These are phyloP conservation scores for Ophiostoma montium DNA, from an alignment of 2,329 filamentous ascomycete species.

Conservation along the genomic window DNA sequence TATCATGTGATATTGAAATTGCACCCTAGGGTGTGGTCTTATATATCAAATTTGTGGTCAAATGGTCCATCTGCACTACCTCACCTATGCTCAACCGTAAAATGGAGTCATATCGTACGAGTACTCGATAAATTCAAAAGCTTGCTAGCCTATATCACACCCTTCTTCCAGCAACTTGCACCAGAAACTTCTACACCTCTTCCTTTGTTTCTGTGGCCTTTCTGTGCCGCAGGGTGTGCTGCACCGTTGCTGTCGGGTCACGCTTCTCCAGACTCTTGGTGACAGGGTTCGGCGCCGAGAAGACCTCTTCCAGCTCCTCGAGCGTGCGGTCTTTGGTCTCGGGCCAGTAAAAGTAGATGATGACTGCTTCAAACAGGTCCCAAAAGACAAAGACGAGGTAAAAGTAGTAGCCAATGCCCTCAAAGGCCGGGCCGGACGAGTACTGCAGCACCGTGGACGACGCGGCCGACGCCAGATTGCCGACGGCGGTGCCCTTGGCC, in stretches of 20 bases:
- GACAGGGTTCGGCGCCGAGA: conserved; percentile 9
- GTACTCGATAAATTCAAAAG: too few species aligned
- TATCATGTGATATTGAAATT: too few species aligned
- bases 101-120: too few species aligned
- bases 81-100: too few species aligned
- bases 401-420: conserved; percentile 26
- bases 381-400: conserved; percentile 30
- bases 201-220: background rate
- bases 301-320: conserved; percentile 10
- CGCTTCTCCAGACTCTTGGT: conserved; percentile 11
- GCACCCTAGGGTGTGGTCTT: too few species aligned
- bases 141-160: too few species aligned
- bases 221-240: background rate
- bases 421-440: conserved; percentile 23
- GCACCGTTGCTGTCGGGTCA: background rate
- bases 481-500: conserved; percentile 11
- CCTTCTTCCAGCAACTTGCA: background rate
- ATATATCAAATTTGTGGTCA: too few species aligned
- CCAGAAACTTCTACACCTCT: background rate
- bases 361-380: conserved; percentile 24
- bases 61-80: too few species aligned
- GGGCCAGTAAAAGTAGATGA: conserved; percentile 34
- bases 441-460: conserved; percentile 27
- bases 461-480: conserved; percentile 9
- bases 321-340: conserved; percentile 15